phyloP scores from a whole-genome alignment of 2,329 filamentous ascomycete species.

The Camptophora hylomeconis region DNA sequence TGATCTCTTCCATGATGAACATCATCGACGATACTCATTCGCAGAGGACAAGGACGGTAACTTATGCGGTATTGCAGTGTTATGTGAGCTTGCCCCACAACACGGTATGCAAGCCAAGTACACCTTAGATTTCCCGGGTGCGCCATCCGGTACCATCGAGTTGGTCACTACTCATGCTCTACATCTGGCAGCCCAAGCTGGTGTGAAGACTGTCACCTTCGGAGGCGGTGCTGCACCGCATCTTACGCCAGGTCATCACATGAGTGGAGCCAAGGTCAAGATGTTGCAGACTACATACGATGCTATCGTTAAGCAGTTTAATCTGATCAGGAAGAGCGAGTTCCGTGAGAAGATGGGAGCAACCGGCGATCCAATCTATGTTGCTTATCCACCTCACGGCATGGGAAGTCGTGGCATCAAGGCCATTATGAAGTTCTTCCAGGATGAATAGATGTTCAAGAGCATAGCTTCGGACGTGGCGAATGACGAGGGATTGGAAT shows the following conservation, averaged over 20 bases:
- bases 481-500: too few species aligned
- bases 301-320: slow-evolving; percentile 66
- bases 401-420: slow-evolving; percentile 69
- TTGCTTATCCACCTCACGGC: slow-evolving; percentile 79
- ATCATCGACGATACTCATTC: slow-evolving; percentile 76
- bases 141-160: slow-evolving; percentile 81
- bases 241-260: slow-evolving; percentile 66
- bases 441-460: slow-evolving; percentile 42
- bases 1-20: slow-evolving; percentile 70
- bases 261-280: slow-evolving; percentile 67
- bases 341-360: slow-evolving; percentile 87
- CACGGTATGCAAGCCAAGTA: slow-evolving; percentile 94
- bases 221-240: slow-evolving; percentile 66
- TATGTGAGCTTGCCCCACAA: slow-evolving; percentile 66
- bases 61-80: slow-evolving; percentile 64
- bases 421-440: slow-evolving; percentile 83
- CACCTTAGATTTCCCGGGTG: slow-evolving; percentile 79
- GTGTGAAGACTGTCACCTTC: slow-evolving; percentile 63
- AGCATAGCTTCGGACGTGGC: too few species aligned
- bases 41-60: slow-evolving; percentile 59
- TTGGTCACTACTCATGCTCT: slow-evolving; percentile 63
- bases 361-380: slow-evolving; percentile 70
- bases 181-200: slow-evolving; percentile 43
- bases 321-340: slow-evolving; percentile 70
- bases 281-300: slow-evolving; percentile 74